phyloP scores from a whole-genome alignment of 2,329 filamentous ascomycete species.

The Allantophomopsis cytisporea region DNA sequence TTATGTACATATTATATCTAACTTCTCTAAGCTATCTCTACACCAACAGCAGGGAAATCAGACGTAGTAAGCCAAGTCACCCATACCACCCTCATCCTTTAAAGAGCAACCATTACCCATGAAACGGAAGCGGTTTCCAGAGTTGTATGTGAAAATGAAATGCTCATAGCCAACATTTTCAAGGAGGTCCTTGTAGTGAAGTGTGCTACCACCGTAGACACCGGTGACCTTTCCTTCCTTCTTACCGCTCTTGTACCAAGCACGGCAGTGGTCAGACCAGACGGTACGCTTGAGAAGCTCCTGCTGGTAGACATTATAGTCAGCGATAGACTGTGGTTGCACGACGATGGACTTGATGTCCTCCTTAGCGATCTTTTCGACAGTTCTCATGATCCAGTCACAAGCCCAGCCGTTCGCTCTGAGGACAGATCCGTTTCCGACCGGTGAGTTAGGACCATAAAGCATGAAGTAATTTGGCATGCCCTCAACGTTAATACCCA shows the following conservation, averaged over 20 bases:
- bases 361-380: conserved; percentile 27
- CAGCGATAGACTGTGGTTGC: conserved; percentile 29
- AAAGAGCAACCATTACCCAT: conserved; percentile 20
- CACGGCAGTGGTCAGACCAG: conserved; percentile 27
- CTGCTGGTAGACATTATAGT: conserved; percentile 34
- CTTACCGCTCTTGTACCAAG: conserved; percentile 16
- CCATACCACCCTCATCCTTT: neutral
- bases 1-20: too few relatives aligned
- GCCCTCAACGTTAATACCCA: conserved; percentile 10
- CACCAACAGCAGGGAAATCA: too few relatives aligned
- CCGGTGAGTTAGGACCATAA: conserved; percentile 14
- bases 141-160: conserved; percentile 18
- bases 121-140: conserved; percentile 28
- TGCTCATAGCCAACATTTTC: conserved; percentile 41
- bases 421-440: conserved; percentile 12
- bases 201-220: conserved; percentile 22
- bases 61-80: neutral
- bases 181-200: conserved; percentile 29
- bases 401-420: conserved; percentile 12
- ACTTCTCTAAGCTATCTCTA: too few relatives aligned
- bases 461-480: conserved; percentile 18
- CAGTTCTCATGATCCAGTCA: conserved; percentile 15
- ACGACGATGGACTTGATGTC: conserved; percentile 29
- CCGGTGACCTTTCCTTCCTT: conserved; percentile 23
- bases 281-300: conserved; percentile 38